These are phyloP conservation scores for Voacanga thouarsii DNA, from an alignment of 257 asterid species.

Conservation along the genomic window DNA sequence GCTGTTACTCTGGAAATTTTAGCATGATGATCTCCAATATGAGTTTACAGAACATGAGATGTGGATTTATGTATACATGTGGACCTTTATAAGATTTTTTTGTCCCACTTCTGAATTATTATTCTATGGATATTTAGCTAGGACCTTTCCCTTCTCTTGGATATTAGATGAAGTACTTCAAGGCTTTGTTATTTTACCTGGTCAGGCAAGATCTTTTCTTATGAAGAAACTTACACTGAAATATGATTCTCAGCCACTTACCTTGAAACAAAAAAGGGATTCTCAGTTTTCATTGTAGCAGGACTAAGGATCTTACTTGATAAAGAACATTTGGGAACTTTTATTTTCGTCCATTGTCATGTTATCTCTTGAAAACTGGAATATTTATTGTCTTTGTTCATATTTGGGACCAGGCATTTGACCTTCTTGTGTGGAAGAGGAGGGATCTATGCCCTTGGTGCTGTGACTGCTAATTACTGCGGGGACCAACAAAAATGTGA, in stretches of 20 bases:
- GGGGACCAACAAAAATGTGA: conserved; percentile 48
- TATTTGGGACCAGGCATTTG: conserved; percentile 41
- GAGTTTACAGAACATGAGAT: background rate
- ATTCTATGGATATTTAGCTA: background rate
- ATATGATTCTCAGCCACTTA: background rate
- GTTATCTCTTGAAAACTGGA: background rate
- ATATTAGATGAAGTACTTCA: background rate
- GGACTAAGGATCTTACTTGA: background rate
- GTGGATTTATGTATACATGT: background rate
- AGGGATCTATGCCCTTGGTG: conserved; percentile 65
- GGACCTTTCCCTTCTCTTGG: background rate
- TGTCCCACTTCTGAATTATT: background rate
- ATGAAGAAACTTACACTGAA: background rate
- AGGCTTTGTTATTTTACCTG: too few relatives aligned
- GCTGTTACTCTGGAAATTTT: background rate
- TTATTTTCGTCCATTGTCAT: background rate
- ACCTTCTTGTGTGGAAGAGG: conserved; percentile 74
- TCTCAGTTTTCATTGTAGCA: background rate
- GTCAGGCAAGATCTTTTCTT: background rate
- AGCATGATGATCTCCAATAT: background rate
- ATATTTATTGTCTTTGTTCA: conserved; percentile 4
- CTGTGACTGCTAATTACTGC: conserved; percentile 45
- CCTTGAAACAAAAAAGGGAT: too few relatives aligned
- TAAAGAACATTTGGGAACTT: background rate
- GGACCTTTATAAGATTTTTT: background rate